Evolutionary conservation across 2,329 filamentous ascomycete species (phyloP).

Genomic region (Fusarium tanahbumbuense): DNA sequence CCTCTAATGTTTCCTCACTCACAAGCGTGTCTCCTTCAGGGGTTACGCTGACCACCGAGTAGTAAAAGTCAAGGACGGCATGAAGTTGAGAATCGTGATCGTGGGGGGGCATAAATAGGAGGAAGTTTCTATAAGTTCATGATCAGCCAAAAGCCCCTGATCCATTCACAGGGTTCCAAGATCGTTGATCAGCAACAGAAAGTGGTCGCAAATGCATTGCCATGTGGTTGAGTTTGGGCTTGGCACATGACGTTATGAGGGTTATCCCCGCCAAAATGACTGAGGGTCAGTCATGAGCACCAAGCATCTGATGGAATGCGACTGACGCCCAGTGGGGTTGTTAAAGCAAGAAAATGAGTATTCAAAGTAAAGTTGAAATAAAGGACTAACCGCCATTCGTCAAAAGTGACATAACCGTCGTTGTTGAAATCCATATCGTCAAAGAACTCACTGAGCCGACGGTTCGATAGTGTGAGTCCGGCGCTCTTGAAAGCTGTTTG

Average conservation of each 20-base stretch:
- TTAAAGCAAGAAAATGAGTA: not conserved
- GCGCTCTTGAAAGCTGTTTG: slow-evolving; percentile 80
- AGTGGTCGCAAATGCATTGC: slow-evolving; percentile 21
- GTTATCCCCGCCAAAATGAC: slow-evolving; percentile 44
- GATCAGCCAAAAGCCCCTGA: slow-evolving; percentile 38
- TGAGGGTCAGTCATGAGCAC: slow-evolving; percentile 44
- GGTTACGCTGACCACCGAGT: slow-evolving; percentile 87
- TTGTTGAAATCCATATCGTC: slow-evolving; percentile 88
- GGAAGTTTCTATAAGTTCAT: slow-evolving; percentile 76
- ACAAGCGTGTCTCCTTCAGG: slow-evolving; percentile 94
- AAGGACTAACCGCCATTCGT: slow-evolving; percentile 91
- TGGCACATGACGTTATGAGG: slow-evolving; percentile 47
- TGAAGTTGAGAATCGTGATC: slow-evolving; percentile 77
- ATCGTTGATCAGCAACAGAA: slow-evolving; percentile 1
- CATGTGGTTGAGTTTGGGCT: slow-evolving; percentile 27
- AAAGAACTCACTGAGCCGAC: slow-evolving; percentile 87
- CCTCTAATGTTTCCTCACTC: slow-evolving; percentile 89
- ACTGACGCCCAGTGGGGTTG: slow-evolving; percentile 19
- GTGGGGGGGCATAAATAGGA: slow-evolving; percentile 82
- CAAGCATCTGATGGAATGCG: slow-evolving; percentile 38
- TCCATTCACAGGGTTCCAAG: slow-evolving; percentile 5
- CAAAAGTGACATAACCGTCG: slow-evolving; percentile 88
- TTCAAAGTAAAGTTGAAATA: slow-evolving; percentile 17
- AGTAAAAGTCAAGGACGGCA: slow-evolving; percentile 90
- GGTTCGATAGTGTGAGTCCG: slow-evolving; percentile 80